These are phyloP conservation scores for Kregervanrija pseudodelftensis DNA, from an alignment of 805 yeast genomes.

Conservation along the genomic window DNA sequence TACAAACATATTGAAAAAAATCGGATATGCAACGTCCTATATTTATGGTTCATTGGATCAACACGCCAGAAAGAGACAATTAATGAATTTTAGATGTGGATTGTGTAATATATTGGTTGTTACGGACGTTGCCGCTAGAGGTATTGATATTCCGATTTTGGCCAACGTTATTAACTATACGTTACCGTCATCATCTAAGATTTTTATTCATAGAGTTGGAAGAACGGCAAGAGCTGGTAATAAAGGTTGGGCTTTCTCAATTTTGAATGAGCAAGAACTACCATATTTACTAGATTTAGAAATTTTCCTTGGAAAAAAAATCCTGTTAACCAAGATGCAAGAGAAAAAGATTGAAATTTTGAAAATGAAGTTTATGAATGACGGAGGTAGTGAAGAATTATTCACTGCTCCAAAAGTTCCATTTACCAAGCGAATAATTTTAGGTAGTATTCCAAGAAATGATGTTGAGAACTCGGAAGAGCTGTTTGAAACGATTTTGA, in stretches of 20 bases:
- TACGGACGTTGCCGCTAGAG: constrained; percentile 98
- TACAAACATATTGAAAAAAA: constrained; percentile 56
- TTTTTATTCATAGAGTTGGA: constrained; percentile 95
- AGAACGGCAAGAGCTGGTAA: constrained; percentile 99
- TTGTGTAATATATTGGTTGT: constrained; percentile 83
- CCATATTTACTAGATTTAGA: constrained; percentile 90
- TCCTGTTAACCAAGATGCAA: constrained; percentile 63
- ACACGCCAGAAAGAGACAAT: constrained; percentile 84
- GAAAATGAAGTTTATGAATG: constrained; percentile 36
- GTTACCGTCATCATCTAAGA: constrained; percentile 85
- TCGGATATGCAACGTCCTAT: constrained; percentile 81
- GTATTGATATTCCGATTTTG: constrained; percentile 94
- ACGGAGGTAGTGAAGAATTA: constrained; percentile 19
- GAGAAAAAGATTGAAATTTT: constrained; percentile 52
- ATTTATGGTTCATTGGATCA: constrained; percentile 95
- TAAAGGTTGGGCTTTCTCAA: constrained; percentile 94
- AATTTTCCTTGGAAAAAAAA: constrained; percentile 77
- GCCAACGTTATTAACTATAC: constrained; percentile 93
- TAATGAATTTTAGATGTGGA: constrained; percentile 79
- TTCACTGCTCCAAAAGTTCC: constrained; percentile 52
- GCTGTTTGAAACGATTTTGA: constrained; percentile 52
- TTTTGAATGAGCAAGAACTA: constrained; percentile 75
- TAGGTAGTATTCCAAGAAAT: constrained; percentile 76
- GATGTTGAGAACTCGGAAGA: constrained; percentile 70
- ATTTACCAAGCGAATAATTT: constrained; percentile 68